Base-by-base conservation (phyloP, 164 flowering plant species). In the Hamamelis virginiana region DNA sequence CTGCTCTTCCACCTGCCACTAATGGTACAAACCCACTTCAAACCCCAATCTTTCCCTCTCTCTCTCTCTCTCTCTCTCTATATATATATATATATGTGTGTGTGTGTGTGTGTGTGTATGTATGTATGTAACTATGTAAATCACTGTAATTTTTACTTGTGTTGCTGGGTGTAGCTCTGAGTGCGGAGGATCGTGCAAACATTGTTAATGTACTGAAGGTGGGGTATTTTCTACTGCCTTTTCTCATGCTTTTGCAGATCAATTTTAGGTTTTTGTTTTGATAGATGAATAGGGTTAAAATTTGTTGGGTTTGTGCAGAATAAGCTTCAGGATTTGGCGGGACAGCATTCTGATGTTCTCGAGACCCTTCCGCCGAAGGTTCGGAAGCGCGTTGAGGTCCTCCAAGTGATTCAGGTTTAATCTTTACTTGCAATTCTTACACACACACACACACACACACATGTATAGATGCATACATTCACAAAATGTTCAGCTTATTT, bases 191-290 rank as follows among this genome's bases (percentile, higher is more conserved):
- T 62, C 80, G 87, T 48, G 87, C 80, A 1, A 87, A 73, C 13
- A 86, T 89, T 23, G 87, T 83, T 23, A 80, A 72, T 56, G 87
- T 82, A 47, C 84, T 87, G 25, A 85, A 87, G 91, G 94, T 89
- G 47, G 6, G 64, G 38, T 10, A 0, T 4, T n/a, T 33, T 6
- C 41, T 33, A 33, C 41, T 33, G 41, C 41, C 41, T 33, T 33
- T 6, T 33, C 41, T 33, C 53, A 50, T 4, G 6, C 53, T n/a
- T 11, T 11, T 43, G 14, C 41, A 33, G 6, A 33, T 33, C 41
- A 33, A 33, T 33, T 33, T 2, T 33, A 27, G 27, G 69, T 25
- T 65, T n/a, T 33, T 33, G 41, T 33, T 33, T 33, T 2, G 41
- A 33, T 52, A 15, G 69, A 22, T 59, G 46, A 9, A 33, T 33